A percentile compares a stretch with the other conserved stretches of the same genome.
Evolutionary conservation across 2,329 filamentous ascomycete species (phyloP).

Genomic region (Teratosphaeria pseudoeucalypti): DNA sequence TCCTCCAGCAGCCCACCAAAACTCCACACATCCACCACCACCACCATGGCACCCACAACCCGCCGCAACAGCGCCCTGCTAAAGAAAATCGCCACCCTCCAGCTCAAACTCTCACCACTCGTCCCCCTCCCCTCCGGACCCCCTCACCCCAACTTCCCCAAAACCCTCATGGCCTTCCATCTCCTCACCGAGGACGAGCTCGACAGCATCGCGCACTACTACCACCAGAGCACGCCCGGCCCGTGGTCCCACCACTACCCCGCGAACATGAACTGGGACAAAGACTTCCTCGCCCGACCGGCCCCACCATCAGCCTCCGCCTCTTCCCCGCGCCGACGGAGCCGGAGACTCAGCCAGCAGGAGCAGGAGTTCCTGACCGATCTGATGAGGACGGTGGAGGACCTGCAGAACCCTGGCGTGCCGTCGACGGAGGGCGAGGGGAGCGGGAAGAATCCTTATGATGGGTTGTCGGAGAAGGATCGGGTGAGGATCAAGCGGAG

Average conservation of each 20-base stretch:
- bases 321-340: slow-evolving; percentile 5
- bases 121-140: slow-evolving; percentile 46
- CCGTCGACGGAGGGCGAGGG: background rate
- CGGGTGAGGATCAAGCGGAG: slow-evolving; percentile 49
- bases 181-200: slow-evolving; percentile 62
- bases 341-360: slow-evolving; percentile 9
- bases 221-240: slow-evolving; percentile 56
- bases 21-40: background rate
- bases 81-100: slow-evolving; percentile 55
- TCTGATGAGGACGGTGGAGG: slow-evolving; percentile 20
- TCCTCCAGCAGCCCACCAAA: background rate
- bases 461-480: slow-evolving; percentile 27
- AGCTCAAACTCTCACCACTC: slow-evolving; percentile 55
- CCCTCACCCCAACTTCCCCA: slow-evolving; percentile 56
- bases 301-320: slow-evolving; percentile 3
- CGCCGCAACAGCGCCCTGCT: slow-evolving; percentile 34
- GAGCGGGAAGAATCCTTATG: slow-evolving; percentile 12
- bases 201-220: slow-evolving; percentile 60
- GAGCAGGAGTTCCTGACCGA: slow-evolving; percentile 17
- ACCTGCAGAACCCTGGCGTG: slow-evolving; percentile 28
- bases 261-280: slow-evolving; percentile 54
- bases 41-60: slow-evolving; percentile 21
- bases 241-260: slow-evolving; percentile 53
- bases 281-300: slow-evolving; percentile 27
- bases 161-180: slow-evolving; percentile 60